These are phyloP conservation scores for Tetrapyrgos nigripes DNA, from an alignment of 1,284 basidiomycete genomes.

Conservation along the genomic window DNA sequence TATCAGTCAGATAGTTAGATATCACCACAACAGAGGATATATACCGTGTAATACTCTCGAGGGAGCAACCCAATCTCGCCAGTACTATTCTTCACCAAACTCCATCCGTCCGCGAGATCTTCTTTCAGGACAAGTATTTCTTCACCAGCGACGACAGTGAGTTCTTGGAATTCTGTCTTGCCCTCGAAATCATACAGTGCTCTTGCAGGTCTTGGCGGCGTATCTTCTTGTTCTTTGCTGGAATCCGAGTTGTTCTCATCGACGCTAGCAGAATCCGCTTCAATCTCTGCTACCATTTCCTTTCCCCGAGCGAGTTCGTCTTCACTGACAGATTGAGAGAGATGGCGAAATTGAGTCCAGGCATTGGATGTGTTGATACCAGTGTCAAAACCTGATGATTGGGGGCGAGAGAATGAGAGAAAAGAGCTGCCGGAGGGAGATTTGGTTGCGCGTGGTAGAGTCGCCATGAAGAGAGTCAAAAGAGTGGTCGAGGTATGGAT, in stretches of 20 bases:
- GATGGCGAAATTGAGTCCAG: conserved; percentile 64
- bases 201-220: conserved; percentile 55
- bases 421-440: conserved; percentile 14
- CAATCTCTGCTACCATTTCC: conserved; percentile 35
- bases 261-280: conserved; percentile 41
- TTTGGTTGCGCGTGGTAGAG: conserved; percentile 34
- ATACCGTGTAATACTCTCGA: conserved; percentile 73
- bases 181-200: conserved; percentile 78
- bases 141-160: conserved; percentile 69
- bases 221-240: conserved; percentile 45
- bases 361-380: conserved; percentile 78
- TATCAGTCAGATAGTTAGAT: conserved; percentile 5
- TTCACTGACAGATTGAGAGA: conserved; percentile 43
- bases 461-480: conserved; percentile 33
- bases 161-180: conserved; percentile 73
- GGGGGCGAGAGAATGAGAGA: conserved; percentile 22
- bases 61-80: conserved; percentile 75
- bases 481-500: neutral
- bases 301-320: conserved; percentile 25
- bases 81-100: conserved; percentile 60
- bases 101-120: conserved; percentile 77
- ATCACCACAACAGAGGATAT: conserved; percentile 26
- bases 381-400: conserved; percentile 69
- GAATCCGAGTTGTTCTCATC: neutral
- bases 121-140: conserved; percentile 69